Percentiles rank a stretch among this genome's conserved stretches.
Conservation (phyloP, 2,329 filamentous ascomycete species). For the Pseudogymnoascus sp. region DNA sequence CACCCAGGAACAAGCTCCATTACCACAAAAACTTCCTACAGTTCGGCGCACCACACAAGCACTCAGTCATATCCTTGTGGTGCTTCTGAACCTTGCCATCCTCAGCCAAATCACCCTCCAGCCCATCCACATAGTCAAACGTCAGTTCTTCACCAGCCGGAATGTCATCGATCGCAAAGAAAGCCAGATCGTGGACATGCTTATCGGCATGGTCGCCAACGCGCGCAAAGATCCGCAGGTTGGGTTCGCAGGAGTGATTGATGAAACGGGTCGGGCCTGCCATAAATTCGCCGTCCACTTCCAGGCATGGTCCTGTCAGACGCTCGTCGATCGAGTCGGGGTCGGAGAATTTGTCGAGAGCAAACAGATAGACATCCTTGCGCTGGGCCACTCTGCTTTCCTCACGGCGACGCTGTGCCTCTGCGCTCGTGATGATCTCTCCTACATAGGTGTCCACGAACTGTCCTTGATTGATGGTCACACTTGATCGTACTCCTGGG, state of each 20-base stretch:
- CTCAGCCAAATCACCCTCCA: conserved; percentile 34
- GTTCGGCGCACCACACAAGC: conserved; percentile 55
- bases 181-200: conserved; percentile 65
- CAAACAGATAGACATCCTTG: conserved; percentile 76
- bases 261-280: conserved; percentile 75
- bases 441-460: conserved; percentile 77
- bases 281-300: conserved; percentile 66
- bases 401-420: conserved; percentile 58
- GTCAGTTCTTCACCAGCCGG: conserved; percentile 60
- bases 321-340: conserved; percentile 47
- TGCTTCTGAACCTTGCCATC: conserved; percentile 35
- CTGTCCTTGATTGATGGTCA: conserved; percentile 61
- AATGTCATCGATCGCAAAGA: conserved; percentile 66
- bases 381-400: conserved; percentile 46
- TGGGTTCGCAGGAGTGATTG: conserved; percentile 75
- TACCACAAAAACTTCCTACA: conserved; percentile 67
- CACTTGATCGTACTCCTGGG: conserved; percentile 54
- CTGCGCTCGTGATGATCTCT: conserved; percentile 54
- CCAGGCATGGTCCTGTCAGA: conserved; percentile 44
- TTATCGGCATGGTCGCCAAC: conserved; percentile 70
- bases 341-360: conserved; percentile 70
- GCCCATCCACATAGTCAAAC: conserved; percentile 70
- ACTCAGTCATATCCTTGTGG: conserved; percentile 48
- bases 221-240: conserved; percentile 70
- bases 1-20: not conserved